A percentile compares a stretch with the other conserved stretches of the same genome.
These are phyloP conservation scores for Calonectria multiphialidica DNA, from an alignment of 2,329 filamentous ascomycete species.

Conservation along the genomic window DNA sequence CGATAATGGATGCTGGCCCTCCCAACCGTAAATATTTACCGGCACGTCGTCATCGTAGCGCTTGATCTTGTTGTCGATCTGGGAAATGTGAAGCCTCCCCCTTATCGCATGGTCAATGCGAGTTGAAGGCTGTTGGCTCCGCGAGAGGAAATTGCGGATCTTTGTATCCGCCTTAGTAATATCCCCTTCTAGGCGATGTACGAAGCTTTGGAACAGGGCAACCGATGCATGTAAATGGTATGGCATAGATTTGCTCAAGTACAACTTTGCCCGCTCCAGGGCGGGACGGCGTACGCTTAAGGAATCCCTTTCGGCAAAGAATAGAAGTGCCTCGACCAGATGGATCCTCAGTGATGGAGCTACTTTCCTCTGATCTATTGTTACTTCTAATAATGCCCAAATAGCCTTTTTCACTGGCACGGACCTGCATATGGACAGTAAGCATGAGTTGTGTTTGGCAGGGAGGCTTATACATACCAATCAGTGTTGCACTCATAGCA, in stretches of 20 bases:
- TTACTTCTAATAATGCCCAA: conserved; percentile 43
- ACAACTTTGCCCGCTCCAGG: conserved; percentile 36
- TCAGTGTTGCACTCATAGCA: conserved; percentile 49
- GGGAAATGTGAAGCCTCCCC: conserved; percentile 49
- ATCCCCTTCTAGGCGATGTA: conserved; percentile 43
- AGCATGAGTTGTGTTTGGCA: accelerated
- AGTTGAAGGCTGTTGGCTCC: conserved; percentile 26
- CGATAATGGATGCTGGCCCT: conserved; percentile 44
- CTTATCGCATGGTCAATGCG: conserved; percentile 45
- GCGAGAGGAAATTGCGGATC: conserved; percentile 41
- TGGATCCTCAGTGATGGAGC: conserved; percentile 30
- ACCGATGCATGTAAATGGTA: conserved; percentile 49
- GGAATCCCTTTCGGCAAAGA: conserved; percentile 47
- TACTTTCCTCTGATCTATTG: conserved; percentile 29
- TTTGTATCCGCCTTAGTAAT: conserved; percentile 41
- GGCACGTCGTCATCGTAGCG: conserved; percentile 46
- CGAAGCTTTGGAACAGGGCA: conserved; percentile 46
- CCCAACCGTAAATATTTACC: conserved; percentile 47
- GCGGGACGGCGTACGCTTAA: conserved; percentile 40
- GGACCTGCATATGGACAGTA: conserved; percentile 30
- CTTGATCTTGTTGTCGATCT: conserved; percentile 50
- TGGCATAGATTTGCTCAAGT: conserved; percentile 45
- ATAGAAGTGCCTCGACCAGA: conserved; percentile 45
- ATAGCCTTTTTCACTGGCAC: conserved; percentile 37
- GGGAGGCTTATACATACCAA: conserved; percentile 40